Conservation (phyloP, 177 flowering plant genomes). For the Vitis hybrid region DNA sequence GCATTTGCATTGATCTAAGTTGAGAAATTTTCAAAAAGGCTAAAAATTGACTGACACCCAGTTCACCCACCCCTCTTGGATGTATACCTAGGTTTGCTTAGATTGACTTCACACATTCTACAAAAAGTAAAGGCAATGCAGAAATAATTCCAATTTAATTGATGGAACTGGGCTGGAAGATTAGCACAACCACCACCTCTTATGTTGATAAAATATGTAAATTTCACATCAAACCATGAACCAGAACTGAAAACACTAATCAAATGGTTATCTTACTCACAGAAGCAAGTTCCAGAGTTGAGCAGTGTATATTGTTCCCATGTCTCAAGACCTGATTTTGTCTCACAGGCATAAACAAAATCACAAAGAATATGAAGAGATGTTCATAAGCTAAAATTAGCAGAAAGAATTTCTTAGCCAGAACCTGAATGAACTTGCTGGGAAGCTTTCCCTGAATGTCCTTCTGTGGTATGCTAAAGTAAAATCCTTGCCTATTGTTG, state of each 20-base stretch:
- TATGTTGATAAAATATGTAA: not conserved
- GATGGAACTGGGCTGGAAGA: not conserved
- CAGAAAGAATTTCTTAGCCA: slow-evolving; percentile 4
- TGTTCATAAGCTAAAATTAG: not conserved
- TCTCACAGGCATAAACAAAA: slow-evolving; percentile 7
- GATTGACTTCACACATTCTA: not conserved
- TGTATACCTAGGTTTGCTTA: too few species aligned
- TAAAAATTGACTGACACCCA: too few species aligned
- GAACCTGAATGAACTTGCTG: slow-evolving; percentile 90
- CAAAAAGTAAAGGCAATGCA: not conserved
- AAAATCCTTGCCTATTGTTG: slow-evolving; percentile 93
- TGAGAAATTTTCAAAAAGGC: too few species aligned
- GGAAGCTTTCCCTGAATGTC: slow-evolving; percentile 91
- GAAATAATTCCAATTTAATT: not conserved
- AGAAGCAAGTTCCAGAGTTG: slow-evolving; percentile 92
- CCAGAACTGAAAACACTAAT: not conserved
- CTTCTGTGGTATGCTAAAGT: slow-evolving; percentile 85
- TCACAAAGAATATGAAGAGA: slow-evolving; percentile 10
- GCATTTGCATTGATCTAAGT: too few species aligned
- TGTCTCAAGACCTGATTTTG: slow-evolving; percentile 75
- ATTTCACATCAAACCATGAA: not conserved
- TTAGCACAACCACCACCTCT: not conserved
- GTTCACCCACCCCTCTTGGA: too few species aligned
- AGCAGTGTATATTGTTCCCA: slow-evolving; percentile 91
- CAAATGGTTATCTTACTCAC: slow-evolving; percentile 49